These are phyloP conservation scores for Omphalotus guepiniiformis DNA, from an alignment of 768 basidiomycete species.

Conservation along the genomic window DNA sequence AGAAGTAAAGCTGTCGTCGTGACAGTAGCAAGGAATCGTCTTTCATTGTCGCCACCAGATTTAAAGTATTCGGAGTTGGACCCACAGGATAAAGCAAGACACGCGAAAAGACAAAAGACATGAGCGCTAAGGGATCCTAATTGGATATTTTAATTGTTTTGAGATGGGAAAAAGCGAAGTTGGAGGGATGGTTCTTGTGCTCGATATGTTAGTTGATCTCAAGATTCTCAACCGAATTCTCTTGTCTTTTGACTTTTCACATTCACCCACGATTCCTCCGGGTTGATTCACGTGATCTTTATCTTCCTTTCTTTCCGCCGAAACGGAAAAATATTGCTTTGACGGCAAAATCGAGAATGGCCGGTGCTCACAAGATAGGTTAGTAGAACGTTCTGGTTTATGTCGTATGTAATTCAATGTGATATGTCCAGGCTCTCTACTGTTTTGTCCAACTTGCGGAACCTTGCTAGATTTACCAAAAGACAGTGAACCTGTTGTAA, in stretches of 20 bases:
- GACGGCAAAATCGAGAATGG: constrained; percentile 1
- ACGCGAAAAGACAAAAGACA: constrained; percentile 9
- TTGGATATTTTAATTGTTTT: constrained; percentile 5
- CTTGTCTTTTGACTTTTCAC: neutral
- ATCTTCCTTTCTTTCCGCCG: neutral
- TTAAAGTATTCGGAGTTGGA: constrained; percentile 4
- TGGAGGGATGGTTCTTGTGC: neutral
- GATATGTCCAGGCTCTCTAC: constrained; percentile 63
- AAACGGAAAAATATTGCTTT: neutral
- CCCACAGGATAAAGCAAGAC: constrained; percentile 8
- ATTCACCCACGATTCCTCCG: neutral
- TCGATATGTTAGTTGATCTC: neutral
- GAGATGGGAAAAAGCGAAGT: constrained; percentile 5
- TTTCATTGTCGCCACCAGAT: neutral
- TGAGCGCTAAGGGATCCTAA: neutral
- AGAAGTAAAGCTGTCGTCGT: constrained; percentile 1
- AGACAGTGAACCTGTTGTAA: constrained; percentile 68
- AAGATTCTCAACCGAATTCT: neutral
- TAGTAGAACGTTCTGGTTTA: neutral
- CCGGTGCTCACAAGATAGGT: constrained; percentile 35
- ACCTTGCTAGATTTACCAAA: constrained; percentile 81
- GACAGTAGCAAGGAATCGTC: constrained; percentile 6
- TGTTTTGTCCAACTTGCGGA: constrained; percentile 94
- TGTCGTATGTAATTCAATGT: neutral
- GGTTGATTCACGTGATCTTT: neutral